Evolutionary conservation across 345 rosid species (phyloP), one percentile per base, ranked within the genome.

Genomic region (Sisymbrium irio): DNA sequence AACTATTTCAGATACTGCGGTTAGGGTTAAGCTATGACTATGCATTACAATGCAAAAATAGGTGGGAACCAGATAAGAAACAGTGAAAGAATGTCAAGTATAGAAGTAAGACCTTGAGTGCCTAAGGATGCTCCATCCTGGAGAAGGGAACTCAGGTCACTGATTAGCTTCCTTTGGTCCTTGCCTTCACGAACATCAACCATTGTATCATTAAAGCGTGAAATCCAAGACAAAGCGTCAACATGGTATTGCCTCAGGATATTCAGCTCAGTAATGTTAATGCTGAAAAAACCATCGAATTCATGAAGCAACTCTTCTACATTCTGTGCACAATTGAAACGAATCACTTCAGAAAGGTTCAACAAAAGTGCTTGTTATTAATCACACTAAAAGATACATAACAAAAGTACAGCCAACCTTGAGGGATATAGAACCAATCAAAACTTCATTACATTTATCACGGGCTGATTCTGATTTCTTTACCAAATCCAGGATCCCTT

Each of bases 181-280:
- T 71, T 80, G 71, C 90, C 77, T 62, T 81, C 82, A 62, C 81
- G 82, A 40, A 75, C 77, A 71, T 87, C 83, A 46, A 46, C 74
- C 88, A 83, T 73, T 76, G 88, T 33, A 32, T 71, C 67, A 69
- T 85, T 69, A 65, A 74, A 87, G 66, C 82, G 85, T 62, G 87
- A 71, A 61, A 84, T 80, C 97, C 96, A 88, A 22, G 84, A 77
- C 78, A 82, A 20, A 36, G 89, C 82, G 62, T 87, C 84, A 59
- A 28, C 46, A 69, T 74, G 84, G 80, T 84, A 82, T 82, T 85
- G 96, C 84, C 86, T 87, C 76, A 91, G 74, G 80, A 86, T 88
- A 69, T 73, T 76, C 80, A 91, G 78, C 81, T 94, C 98, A 9
- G 87, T 91, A 65, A 89, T 54, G 66, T 78, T 83, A 58, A 91